Conservation (phyloP, 192 early-diverging fungal genomes). For the Rhizophagus sp. region DNA sequence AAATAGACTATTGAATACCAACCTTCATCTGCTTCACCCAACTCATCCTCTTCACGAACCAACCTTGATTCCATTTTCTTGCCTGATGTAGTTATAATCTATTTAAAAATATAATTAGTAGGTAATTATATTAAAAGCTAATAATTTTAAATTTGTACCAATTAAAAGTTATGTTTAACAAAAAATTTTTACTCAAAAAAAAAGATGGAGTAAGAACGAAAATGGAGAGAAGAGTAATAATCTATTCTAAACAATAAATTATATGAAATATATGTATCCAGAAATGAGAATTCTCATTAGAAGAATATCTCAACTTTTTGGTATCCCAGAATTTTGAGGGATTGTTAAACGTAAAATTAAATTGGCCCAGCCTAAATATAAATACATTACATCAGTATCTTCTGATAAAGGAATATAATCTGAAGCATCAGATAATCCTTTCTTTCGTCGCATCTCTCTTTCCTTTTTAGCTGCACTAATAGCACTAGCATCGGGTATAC, state of each 20-base stretch:
- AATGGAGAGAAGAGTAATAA: too few species aligned
- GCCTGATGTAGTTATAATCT: not conserved
- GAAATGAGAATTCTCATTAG: too few species aligned
- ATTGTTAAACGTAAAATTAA: too few species aligned
- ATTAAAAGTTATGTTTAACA: not conserved
- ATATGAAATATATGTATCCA: too few species aligned
- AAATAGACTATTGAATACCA: not conserved
- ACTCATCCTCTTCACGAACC: constrained; percentile 60
- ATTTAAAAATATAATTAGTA: not conserved
- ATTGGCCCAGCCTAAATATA: not conserved
- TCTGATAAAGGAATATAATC: constrained; percentile 46
- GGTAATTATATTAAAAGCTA: not conserved
- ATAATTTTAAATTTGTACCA: not conserved
- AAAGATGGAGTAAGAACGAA: too few species aligned
- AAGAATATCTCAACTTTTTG: too few species aligned
- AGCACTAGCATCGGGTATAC: constrained; percentile 52
- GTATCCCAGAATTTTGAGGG: too few species aligned
- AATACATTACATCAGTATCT: constrained; percentile 16
- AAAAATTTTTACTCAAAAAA: too few species aligned
- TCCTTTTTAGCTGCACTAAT: constrained; percentile 59
- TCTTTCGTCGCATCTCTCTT: constrained; percentile 50
- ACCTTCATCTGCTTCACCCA: constrained; percentile 60
- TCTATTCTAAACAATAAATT: too few species aligned
- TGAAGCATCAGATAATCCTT: constrained; percentile 33
- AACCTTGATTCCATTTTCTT: constrained; percentile 40